A percentile compares a stretch with the other conserved stretches of the same genome.
Conservation (phyloP, 2,329 filamentous ascomycete genomes). For the Sclerotiophoma versabilis region DNA sequence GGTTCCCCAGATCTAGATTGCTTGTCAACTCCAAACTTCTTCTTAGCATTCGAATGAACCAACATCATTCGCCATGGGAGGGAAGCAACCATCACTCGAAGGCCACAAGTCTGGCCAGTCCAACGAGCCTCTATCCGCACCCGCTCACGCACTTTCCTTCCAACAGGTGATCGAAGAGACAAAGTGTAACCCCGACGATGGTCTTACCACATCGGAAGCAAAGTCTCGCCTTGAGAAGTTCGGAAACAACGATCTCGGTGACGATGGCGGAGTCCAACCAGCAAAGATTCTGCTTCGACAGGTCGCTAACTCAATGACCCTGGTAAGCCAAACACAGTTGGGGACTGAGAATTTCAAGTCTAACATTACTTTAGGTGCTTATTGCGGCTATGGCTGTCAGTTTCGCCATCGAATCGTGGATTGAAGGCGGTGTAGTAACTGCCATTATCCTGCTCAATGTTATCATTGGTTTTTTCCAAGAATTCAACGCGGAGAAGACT, state of each 20-base stretch:
- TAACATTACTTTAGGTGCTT: conserved; percentile 42
- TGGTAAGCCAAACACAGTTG: conserved; percentile 55
- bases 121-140: conserved; percentile 63
- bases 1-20: conserved; percentile 39
- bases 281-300: conserved; percentile 78
- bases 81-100: conserved; percentile 45
- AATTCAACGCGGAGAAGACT: conserved; percentile 57
- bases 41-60: conserved; percentile 29
- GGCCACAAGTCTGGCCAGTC: conserved; percentile 55
- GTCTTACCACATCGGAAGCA: conserved; percentile 68
- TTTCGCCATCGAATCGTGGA: conserved; percentile 55
- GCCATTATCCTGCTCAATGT: conserved; percentile 56
- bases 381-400: conserved; percentile 57
- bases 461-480: conserved; percentile 55
- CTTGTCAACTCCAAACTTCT: conserved; percentile 37
- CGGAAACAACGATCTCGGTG: conserved; percentile 74
- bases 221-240: conserved; percentile 52
- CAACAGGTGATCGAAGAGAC: conserved; percentile 63
- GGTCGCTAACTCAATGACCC: conserved; percentile 79
- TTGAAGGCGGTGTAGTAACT: conserved; percentile 57
- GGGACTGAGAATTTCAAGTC: background rate
- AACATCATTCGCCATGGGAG: conserved; percentile 45
- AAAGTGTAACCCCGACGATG: conserved; percentile 70
- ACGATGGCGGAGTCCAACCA: conserved; percentile 73
- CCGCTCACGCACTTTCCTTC: conserved; percentile 68